These are phyloP conservation scores for Dactylellina haptotyla DNA, from an alignment of 2,329 filamentous ascomycete species.

Conservation along the genomic window DNA sequence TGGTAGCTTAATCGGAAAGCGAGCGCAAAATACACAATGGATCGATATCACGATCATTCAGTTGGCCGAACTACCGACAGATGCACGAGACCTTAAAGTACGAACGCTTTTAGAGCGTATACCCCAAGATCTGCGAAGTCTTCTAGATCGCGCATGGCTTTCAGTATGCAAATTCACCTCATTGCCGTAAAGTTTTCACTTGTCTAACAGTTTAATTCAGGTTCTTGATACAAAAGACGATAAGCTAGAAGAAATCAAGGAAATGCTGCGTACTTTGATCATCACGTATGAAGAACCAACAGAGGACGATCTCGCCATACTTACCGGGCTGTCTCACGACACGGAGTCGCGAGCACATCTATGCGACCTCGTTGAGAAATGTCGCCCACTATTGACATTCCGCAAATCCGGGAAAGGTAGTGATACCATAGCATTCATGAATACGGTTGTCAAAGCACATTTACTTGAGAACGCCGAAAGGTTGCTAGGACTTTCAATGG, in stretches of 20 bases:
- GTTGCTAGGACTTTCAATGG: conserved; percentile 60
- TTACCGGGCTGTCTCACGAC: conserved; percentile 60
- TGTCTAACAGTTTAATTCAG: conserved; percentile 38
- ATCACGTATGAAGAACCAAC: conserved; percentile 63
- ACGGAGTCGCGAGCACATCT: conserved; percentile 61
- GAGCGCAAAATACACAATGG: conserved; percentile 64
- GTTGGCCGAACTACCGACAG: conserved; percentile 61
- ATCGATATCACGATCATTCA: conserved; percentile 64
- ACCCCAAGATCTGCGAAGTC: conserved; percentile 61
- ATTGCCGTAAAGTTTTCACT: neutral
- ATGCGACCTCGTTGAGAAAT: conserved; percentile 60
- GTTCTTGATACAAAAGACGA: conserved; percentile 60
- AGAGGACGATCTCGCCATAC: conserved; percentile 61
- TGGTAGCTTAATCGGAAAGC: conserved; percentile 62
- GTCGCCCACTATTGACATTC: conserved; percentile 60
- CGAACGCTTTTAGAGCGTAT: conserved; percentile 62
- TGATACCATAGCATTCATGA: conserved; percentile 59
- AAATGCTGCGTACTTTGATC: conserved; percentile 63
- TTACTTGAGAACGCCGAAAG: conserved; percentile 61
- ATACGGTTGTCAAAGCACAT: conserved; percentile 61
- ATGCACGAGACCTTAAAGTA: conserved; percentile 62
- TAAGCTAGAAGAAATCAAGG: conserved; percentile 62
- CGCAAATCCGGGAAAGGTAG: conserved; percentile 55
- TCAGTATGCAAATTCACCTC: conserved; percentile 15
- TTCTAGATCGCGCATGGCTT: conserved; percentile 62